These are phyloP conservation scores for Saccharomycopsis sp. DNA, from an alignment of 805 yeast species.

Conservation along the genomic window DNA sequence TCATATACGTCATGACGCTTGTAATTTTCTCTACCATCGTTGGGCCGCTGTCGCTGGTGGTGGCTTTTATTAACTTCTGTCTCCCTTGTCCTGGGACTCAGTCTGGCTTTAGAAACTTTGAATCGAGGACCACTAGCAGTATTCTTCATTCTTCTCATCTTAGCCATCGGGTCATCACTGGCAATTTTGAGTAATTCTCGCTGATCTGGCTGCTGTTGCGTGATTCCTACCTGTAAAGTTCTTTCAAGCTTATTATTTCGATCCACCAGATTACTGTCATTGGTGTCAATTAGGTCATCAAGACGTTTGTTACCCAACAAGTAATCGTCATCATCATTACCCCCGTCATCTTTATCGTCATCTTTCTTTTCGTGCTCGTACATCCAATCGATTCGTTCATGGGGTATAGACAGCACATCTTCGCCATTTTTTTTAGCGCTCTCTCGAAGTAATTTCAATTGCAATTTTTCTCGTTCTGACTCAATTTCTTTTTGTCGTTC, in stretches of 20 bases:
- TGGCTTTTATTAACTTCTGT: background rate
- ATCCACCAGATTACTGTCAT: conserved; percentile 17
- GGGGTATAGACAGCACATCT: conserved; percentile 21
- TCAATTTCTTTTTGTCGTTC: conserved; percentile 58
- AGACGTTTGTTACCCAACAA: conserved; percentile 46
- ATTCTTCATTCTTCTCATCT: conserved; percentile 27
- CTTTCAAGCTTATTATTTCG: conserved; percentile 24
- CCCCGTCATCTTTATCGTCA: conserved; percentile 22
- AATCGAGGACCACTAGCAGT: no score
- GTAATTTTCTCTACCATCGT: background rate
- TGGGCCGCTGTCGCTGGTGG: background rate
- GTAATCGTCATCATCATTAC: conserved; percentile 39
- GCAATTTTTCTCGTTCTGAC: conserved; percentile 53
- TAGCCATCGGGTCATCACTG: conserved; percentile 46
- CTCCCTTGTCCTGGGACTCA: no score
- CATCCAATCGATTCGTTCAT: conserved; percentile 76
- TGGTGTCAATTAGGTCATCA: conserved; percentile 29
- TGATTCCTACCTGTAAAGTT: conserved; percentile 26
- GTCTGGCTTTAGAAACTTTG: no score
- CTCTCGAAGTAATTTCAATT: conserved; percentile 38
- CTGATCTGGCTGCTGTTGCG: conserved; percentile 15
- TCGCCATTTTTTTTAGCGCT: conserved; percentile 32
- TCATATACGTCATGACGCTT: background rate
- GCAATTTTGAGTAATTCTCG: conserved; percentile 24
- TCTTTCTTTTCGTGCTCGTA: conserved; percentile 45